Evolutionary conservation across 2,329 filamentous ascomycete species (phyloP).

Genomic region (Diaporthe caulivora): DNA sequence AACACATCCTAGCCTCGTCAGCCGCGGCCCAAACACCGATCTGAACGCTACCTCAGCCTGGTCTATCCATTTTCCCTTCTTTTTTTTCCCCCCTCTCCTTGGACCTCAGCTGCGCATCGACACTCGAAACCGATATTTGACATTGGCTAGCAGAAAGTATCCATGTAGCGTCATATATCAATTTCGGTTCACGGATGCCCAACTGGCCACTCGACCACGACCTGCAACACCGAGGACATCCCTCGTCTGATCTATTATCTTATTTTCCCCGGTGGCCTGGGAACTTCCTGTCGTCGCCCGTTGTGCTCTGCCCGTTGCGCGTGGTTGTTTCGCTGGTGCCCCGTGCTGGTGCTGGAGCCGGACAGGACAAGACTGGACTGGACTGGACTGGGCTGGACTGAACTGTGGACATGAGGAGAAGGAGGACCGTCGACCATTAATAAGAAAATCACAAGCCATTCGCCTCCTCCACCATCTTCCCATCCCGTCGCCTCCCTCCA

Average conservation of each 20-base stretch:
- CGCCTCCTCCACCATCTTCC: neutral
- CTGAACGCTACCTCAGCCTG: neutral
- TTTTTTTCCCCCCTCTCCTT: neutral
- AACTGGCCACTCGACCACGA: neutral
- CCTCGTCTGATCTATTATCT: slow-evolving; percentile 9
- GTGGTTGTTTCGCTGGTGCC: neutral
- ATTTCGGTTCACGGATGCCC: slow-evolving; percentile 25
- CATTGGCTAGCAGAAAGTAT: neutral
- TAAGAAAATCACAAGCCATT: slow-evolving; percentile 23
- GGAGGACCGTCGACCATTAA: slow-evolving; percentile 2
- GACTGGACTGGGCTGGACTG: neutral
- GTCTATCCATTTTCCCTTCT: too few relatives aligned
- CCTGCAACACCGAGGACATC: neutral
- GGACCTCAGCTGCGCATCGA: slow-evolving; percentile 17
- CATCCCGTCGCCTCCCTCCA: neutral
- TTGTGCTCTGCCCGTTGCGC: neutral
- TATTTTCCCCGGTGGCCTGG: neutral
- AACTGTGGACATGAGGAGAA: too few relatives aligned
- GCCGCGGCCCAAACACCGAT: neutral
- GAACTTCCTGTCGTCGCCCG: neutral
- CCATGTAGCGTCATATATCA: neutral
- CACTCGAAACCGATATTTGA: neutral
- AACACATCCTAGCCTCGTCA: slow-evolving; percentile 23
- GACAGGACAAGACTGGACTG: neutral
- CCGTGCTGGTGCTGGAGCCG: slow-evolving; percentile 1